Evolutionary conservation across 2,329 filamentous ascomycete species (phyloP).

Genomic region (Colletotrichum gloeosporioides): DNA sequence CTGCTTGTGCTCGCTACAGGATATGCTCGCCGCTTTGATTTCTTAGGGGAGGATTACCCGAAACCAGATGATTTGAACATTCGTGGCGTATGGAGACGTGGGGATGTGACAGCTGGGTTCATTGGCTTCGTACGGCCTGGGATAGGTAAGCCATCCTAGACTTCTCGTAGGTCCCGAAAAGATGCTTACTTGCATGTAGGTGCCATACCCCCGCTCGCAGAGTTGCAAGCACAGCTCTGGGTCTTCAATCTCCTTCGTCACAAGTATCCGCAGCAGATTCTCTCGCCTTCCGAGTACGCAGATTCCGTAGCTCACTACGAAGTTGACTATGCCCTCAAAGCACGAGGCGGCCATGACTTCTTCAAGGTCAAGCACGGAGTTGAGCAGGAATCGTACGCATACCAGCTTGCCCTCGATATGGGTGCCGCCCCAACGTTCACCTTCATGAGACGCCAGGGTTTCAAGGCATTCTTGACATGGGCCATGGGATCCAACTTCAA

Average conservation of each 20-base stretch:
- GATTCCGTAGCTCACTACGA: conserved; percentile 38
- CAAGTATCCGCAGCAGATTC: conserved; percentile 27
- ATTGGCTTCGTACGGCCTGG: conserved; percentile 53
- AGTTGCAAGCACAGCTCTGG: conserved; percentile 55
- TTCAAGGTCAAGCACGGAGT: conserved; percentile 44
- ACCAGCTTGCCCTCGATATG: conserved; percentile 54
- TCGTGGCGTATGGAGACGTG: conserved; percentile 54
- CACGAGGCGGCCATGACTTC: conserved; percentile 36
- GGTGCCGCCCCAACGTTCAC: conserved; percentile 43
- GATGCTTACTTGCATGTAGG: conserved; percentile 26
- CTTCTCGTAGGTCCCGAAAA: neutral
- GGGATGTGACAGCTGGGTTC: conserved; percentile 45
- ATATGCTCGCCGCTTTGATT: conserved; percentile 46
- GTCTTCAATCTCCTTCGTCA: conserved; percentile 42
- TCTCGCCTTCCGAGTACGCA: conserved; percentile 10
- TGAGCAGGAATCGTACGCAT: conserved; percentile 55
- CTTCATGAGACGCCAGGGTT: conserved; percentile 37
- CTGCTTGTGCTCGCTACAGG: conserved; percentile 53
- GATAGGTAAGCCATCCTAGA: conserved; percentile 33
- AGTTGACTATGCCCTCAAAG: conserved; percentile 44
- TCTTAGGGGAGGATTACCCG: conserved; percentile 44
- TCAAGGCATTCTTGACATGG: conserved; percentile 47
- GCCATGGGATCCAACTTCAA: conserved; percentile 56
- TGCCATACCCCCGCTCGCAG: conserved; percentile 53
- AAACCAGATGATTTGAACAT: conserved; percentile 53